Conservation (phyloP, 164 flowering plant species). For the Santalum album region DNA sequence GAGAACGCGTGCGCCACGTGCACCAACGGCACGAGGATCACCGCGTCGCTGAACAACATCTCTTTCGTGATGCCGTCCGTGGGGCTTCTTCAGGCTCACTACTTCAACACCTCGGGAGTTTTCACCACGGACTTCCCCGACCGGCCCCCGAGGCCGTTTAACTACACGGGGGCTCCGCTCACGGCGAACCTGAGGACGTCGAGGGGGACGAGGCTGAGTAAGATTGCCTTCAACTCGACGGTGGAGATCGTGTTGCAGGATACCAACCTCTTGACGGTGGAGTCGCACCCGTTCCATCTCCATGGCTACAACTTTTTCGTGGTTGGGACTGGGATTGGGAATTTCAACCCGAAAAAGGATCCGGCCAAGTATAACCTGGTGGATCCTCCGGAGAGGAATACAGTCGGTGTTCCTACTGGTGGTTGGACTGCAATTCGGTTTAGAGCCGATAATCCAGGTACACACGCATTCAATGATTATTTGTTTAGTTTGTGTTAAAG, state of each 20-base stretch:
- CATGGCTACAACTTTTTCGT: conserved; percentile 53
- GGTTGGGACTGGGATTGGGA: conserved; percentile 45
- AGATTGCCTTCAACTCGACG: conserved; percentile 33
- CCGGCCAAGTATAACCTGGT: conserved; percentile 50
- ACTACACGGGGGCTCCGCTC: conserved; percentile 47
- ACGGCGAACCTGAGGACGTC: conserved; percentile 37
- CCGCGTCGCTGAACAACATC: conserved; percentile 47
- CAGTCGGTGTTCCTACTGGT: conserved; percentile 64
- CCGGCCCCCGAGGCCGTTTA: conserved; percentile 32
- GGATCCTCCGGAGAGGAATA: conserved; percentile 69
- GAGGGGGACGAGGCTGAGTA: conserved; percentile 33
- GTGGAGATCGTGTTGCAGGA: conserved; percentile 49
- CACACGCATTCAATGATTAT: background rate
- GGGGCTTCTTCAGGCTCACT: conserved; percentile 46
- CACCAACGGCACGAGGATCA: conserved; percentile 26
- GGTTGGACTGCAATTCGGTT: conserved; percentile 74
- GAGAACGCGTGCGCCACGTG: conserved; percentile 31
- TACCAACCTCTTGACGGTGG: conserved; percentile 40
- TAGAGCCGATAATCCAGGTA: conserved; percentile 71
- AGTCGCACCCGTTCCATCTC: conserved; percentile 54
- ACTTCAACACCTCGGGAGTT: conserved; percentile 30
- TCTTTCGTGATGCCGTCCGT: conserved; percentile 35
- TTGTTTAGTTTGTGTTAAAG: too few relatives aligned
- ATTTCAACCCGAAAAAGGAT: conserved; percentile 37
- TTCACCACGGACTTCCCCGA: conserved; percentile 45